Conservation (phyloP, 139 green algal genomes). For the Helicosporidium sp. region DNA sequence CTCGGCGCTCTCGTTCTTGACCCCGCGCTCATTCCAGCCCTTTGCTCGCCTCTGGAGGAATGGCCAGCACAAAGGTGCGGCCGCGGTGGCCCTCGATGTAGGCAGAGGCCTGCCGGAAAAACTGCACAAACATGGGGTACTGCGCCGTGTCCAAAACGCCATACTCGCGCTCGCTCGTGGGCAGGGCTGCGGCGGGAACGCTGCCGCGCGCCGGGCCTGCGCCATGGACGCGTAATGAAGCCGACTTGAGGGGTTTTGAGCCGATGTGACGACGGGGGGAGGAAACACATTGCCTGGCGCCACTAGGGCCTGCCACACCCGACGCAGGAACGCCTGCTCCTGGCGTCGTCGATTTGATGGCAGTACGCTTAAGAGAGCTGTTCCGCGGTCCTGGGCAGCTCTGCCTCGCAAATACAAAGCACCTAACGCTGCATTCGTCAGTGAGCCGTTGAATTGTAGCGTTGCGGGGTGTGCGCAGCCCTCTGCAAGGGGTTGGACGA, state of each 20-base stretch:
- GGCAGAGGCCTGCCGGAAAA: slow-evolving; percentile 42
- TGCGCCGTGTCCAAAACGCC: slow-evolving; percentile 15
- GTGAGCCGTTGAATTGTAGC: too few relatives aligned
- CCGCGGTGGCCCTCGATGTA: slow-evolving; percentile 79
- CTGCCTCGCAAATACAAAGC: too few relatives aligned
- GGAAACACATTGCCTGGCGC: background rate
- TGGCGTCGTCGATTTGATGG: background rate
- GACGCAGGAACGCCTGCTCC: background rate
- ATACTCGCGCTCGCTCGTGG: slow-evolving; percentile 13
- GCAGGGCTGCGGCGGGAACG: background rate
- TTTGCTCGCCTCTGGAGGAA: slow-evolving; percentile 59
- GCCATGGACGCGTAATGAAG: background rate
- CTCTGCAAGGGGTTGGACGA: too few relatives aligned
- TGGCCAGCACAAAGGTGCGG: slow-evolving; percentile 74
- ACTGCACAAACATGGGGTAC: slow-evolving; percentile 21
- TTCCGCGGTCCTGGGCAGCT: too few relatives aligned
- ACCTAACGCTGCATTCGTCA: too few relatives aligned
- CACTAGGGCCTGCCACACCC: background rate
- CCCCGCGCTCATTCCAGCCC: too few relatives aligned
- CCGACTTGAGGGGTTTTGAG: background rate
- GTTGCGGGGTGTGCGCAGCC: too few relatives aligned
- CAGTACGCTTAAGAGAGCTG: too few relatives aligned
- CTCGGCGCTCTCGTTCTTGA: too few relatives aligned
- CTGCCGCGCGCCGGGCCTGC: too few relatives aligned
- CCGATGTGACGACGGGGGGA: background rate